A percentile compares a stretch with the other conserved stretches of the same genome.
Conservation (phyloP, 2,329 filamentous ascomycete species). For the Aspergillus nomiae region DNA sequence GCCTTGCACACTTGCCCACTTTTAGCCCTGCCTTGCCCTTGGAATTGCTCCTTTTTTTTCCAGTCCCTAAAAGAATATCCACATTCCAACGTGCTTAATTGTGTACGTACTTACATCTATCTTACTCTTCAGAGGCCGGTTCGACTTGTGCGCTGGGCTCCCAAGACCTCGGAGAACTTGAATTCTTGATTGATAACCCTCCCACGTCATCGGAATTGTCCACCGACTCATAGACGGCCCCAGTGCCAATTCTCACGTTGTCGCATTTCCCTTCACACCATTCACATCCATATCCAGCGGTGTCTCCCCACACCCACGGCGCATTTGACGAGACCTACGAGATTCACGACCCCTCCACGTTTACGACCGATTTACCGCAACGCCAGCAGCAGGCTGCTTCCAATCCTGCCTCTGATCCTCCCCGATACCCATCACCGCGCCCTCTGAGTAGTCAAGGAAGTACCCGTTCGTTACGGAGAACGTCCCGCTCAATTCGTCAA, state of each 20-base stretch:
- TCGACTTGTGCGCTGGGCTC: constrained; percentile 10
- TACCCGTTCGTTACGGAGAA: constrained; percentile 54
- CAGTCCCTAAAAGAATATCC: constrained; percentile 20
- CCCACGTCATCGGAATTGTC: constrained; percentile 1
- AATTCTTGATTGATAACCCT: neutral
- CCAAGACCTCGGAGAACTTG: neutral
- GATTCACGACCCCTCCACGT: constrained; percentile 51
- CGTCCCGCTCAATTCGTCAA: constrained; percentile 46
- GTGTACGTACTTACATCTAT: constrained; percentile 9
- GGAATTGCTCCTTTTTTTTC: constrained; percentile 13
- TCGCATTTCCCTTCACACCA: constrained; percentile 27
- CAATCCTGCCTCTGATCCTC: constrained; percentile 49
- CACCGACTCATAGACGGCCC: constrained; percentile 5
- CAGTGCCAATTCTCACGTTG: constrained; percentile 31
- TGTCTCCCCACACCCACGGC: constrained; percentile 46
- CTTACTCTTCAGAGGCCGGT: constrained; percentile 11
- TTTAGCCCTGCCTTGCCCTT: constrained; percentile 13
- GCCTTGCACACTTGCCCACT: constrained; percentile 18
- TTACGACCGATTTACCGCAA: constrained; percentile 47
- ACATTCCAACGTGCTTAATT: constrained; percentile 25
- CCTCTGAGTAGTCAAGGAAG: constrained; percentile 57
- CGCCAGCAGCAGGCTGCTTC: constrained; percentile 49
- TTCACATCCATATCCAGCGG: constrained; percentile 33
- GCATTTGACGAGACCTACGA: constrained; percentile 58
- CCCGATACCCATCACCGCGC: constrained; percentile 39